Conservation (phyloP, 306 rosid species). For the Malus fusca region DNA sequence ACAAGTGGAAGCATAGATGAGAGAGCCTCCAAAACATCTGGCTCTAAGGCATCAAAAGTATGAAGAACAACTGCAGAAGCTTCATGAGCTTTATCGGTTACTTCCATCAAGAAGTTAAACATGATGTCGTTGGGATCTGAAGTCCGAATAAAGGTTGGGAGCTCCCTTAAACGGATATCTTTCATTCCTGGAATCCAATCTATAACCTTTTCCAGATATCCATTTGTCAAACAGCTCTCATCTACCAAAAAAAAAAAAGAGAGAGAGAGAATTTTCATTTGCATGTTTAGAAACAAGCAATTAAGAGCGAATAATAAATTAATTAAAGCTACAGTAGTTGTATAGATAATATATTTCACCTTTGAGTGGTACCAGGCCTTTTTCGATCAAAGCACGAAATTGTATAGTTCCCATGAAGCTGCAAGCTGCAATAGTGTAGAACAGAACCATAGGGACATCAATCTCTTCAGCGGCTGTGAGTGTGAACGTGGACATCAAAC, state of each 20-base stretch:
- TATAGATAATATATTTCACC: background rate
- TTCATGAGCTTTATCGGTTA: background rate
- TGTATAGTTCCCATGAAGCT: background rate
- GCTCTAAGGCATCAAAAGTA: slow-evolving; percentile 7
- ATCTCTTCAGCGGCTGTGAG: background rate
- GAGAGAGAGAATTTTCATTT: background rate
- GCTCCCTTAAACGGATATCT: background rate
- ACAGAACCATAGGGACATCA: background rate
- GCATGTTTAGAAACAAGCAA: background rate
- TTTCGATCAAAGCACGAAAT: background rate
- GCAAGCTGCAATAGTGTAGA: background rate
- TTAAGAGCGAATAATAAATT: background rate
- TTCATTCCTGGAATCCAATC: slow-evolving; percentile 20
- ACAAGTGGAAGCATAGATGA: background rate
- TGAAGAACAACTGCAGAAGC: slow-evolving; percentile 9
- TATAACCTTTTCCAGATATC: background rate
- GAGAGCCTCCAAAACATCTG: background rate
- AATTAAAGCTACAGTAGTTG: background rate
- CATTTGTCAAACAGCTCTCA: slow-evolving; percentile 1
- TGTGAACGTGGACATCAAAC: background rate
- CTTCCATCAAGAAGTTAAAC: background rate
- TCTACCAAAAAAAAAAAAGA: background rate
- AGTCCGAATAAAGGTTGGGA: background rate
- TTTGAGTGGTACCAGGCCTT: slow-evolving; percentile 15
- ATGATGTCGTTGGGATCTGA: background rate